These are phyloP conservation scores for Beverwykella pulmonaria DNA, from an alignment of 495 filamentous ascomycete genomes.

Conservation along the genomic window DNA sequence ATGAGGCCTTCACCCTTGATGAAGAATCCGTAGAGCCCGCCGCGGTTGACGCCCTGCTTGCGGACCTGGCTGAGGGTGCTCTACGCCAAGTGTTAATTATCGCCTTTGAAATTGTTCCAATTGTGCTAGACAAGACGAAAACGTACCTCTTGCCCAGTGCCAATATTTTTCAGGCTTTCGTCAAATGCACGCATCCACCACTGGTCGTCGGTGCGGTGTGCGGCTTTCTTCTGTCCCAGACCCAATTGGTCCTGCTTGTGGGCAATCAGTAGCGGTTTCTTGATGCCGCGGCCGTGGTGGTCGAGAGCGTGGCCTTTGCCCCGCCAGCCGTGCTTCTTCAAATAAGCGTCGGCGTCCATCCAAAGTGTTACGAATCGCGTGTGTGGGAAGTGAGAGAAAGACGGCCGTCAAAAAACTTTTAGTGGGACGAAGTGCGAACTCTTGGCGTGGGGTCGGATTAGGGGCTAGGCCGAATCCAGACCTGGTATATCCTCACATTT, in stretches of 20 bases:
- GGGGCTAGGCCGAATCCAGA: neutral
- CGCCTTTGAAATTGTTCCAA: neutral
- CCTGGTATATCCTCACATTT: neutral
- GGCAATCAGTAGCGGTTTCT: constrained; percentile 46
- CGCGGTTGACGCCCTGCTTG: constrained; percentile 42
- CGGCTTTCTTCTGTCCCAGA: constrained; percentile 44
- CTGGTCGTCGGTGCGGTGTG: constrained; percentile 43
- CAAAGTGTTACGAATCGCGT: neutral
- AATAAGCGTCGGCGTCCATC: constrained; percentile 47
- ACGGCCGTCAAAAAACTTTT: constrained; percentile 5
- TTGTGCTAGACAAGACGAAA: neutral
- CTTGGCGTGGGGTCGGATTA: constrained; percentile 20
- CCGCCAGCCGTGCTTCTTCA: constrained; percentile 47
- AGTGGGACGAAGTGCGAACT: constrained; percentile 16
- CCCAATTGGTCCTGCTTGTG: constrained; percentile 48
- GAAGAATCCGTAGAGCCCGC: constrained; percentile 79
- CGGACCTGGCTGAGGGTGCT: constrained; percentile 41
- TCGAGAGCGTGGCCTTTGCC: constrained; percentile 50
- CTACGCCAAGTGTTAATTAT: constrained; percentile 21
- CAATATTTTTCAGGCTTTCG: constrained; percentile 45
- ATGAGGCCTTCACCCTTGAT: constrained; percentile 71
- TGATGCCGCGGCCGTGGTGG: constrained; percentile 42
- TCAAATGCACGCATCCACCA: constrained; percentile 51
- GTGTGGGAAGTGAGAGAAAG: neutral
- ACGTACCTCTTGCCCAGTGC: constrained; percentile 42